phyloP scores from a whole-genome alignment of 2,329 filamentous ascomycete genomes.

The Erysiphe pulchra region DNA sequence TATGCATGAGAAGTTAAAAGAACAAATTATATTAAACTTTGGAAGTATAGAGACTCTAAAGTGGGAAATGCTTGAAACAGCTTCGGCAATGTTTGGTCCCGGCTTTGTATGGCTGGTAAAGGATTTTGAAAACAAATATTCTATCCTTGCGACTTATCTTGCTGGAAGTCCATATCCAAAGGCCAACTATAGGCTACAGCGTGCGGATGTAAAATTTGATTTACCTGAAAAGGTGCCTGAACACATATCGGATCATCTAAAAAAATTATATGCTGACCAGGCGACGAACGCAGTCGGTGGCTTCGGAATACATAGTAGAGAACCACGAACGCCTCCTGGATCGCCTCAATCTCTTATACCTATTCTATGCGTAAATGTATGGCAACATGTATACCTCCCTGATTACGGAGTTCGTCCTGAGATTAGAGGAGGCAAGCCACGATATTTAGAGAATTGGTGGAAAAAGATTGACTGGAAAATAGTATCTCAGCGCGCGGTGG shows the following conservation, averaged over 20 bases:
- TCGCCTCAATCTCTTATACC: slow-evolving; percentile 42
- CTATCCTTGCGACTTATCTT: slow-evolving; percentile 69
- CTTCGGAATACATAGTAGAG: slow-evolving; percentile 9
- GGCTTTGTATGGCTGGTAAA: slow-evolving; percentile 89
- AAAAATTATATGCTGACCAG: slow-evolving; percentile 11
- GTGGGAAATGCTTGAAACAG: slow-evolving; percentile 55
- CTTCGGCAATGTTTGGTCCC: slow-evolving; percentile 80
- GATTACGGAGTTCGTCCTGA: slow-evolving; percentile 39
- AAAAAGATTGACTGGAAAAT: slow-evolving; percentile 59
- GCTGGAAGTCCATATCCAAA: slow-evolving; percentile 70
- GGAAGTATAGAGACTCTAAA: slow-evolving; percentile 62
- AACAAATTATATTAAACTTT: slow-evolving; percentile 43
- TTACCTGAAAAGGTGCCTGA: slow-evolving; percentile 8
- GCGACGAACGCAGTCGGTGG: slow-evolving; percentile 14
- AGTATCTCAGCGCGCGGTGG: slow-evolving; percentile 22
- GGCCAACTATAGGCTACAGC: slow-evolving; percentile 50
- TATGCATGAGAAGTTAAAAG: slow-evolving; percentile 30
- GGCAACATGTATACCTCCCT: slow-evolving; percentile 78
- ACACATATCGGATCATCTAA: slow-evolving; percentile 16
- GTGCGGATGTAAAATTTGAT: slow-evolving; percentile 43
- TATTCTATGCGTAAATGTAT: slow-evolving; percentile 78
- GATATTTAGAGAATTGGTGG: slow-evolving; percentile 70
- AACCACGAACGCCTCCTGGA: slow-evolving; percentile 22
- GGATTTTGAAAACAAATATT: slow-evolving; percentile 18
- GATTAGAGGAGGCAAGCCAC: slow-evolving; percentile 45